These are phyloP conservation scores for Talaromyces sp. DNA, from an alignment of 2,329 filamentous ascomycete genomes.

Conservation along the genomic window DNA sequence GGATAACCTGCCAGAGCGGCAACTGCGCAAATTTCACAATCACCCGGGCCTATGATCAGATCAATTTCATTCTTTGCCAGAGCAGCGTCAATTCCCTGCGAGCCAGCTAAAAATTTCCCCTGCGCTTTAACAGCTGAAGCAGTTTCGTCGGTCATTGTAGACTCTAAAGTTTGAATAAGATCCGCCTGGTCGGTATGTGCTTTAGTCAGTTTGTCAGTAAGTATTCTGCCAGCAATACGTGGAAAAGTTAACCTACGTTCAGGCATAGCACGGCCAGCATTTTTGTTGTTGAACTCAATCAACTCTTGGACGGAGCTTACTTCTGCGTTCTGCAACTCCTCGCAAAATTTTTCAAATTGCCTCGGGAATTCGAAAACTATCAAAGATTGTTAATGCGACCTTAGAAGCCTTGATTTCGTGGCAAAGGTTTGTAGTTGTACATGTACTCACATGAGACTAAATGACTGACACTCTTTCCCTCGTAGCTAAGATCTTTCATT, in stretches of 20 bases:
- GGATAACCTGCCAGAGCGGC: constrained; percentile 11
- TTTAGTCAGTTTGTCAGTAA: not conserved
- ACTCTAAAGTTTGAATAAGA: constrained; percentile 4
- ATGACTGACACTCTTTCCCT: constrained; percentile 6
- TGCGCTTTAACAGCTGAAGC: constrained; percentile 1
- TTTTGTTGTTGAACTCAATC: constrained; percentile 11
- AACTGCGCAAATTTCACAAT: constrained; percentile 5
- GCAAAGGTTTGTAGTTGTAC: not conserved
- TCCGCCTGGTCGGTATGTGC: constrained; percentile 5
- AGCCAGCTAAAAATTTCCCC: not conserved
- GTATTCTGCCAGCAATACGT: not conserved
- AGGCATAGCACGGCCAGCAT: constrained; percentile 8
- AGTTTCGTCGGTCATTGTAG: constrained; percentile 4
- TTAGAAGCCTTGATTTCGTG: not conserved
- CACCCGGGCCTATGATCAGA: constrained; percentile 10
- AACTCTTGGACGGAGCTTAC: constrained; percentile 5
- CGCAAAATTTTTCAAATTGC: constrained; percentile 4
- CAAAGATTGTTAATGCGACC: not conserved
- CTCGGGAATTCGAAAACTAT: constrained; percentile 10
- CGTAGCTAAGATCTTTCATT: constrained; percentile 1
- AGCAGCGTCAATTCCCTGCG: constrained; percentile 9
- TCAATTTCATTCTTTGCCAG: constrained; percentile 5
- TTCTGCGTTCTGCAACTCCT: constrained; percentile 1
- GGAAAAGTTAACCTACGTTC: not conserved
- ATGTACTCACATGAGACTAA: constrained; percentile 5